Evolutionary conservation across 148 eudicot genomes (phyloP).

Genomic region (Amaranthus hypochondriacus): DNA sequence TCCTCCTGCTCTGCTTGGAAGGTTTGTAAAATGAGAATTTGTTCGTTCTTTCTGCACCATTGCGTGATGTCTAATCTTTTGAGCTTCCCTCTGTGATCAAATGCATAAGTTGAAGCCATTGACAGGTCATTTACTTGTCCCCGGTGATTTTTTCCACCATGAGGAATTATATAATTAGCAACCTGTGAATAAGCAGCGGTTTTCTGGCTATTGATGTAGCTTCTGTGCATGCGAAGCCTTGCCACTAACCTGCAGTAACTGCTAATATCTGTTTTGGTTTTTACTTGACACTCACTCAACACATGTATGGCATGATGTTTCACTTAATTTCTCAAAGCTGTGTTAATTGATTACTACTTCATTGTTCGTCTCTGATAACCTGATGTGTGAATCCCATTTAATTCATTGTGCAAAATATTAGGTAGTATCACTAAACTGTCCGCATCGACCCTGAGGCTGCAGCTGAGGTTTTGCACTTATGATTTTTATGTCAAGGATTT

Average conservation of each 20-base stretch:
- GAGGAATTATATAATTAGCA: conserved; percentile 57
- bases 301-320: not conserved
- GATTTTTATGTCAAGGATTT: too few relatives aligned
- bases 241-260: conserved; percentile 31
- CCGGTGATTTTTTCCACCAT: conserved; percentile 33
- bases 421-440: too few relatives aligned
- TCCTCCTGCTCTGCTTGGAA: conserved; percentile 22
- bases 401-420: too few relatives aligned
- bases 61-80: conserved; percentile 43
- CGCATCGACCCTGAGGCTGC: too few relatives aligned
- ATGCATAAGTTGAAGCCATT: conserved; percentile 57
- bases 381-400: conserved; percentile 29
- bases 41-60: conserved; percentile 51
- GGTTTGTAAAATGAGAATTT: conserved; percentile 77
- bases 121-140: conserved; percentile 50
- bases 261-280: not conserved
- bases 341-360: conserved; percentile 31
- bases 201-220: conserved; percentile 31
- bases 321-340: not conserved
- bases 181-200: conserved; percentile 31
- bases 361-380: conserved; percentile 39
- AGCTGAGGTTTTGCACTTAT: too few relatives aligned
- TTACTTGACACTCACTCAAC: not conserved
- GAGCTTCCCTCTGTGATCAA: conserved; percentile 46
- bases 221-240: conserved; percentile 34